Conservation (phyloP, 306 rosid genomes). For the Crotalaria pallida region DNA sequence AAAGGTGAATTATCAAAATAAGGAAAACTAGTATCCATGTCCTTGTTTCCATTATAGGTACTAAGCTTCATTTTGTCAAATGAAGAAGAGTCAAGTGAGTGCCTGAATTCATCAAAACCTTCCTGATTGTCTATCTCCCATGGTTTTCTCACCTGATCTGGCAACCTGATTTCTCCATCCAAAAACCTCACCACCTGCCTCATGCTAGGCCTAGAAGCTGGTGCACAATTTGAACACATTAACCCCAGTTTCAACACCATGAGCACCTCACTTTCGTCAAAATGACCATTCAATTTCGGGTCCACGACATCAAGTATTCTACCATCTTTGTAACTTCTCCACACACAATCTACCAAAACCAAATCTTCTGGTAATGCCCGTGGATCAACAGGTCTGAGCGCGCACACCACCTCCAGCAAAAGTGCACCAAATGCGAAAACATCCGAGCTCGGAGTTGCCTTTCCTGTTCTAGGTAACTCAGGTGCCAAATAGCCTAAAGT, state of each 20-base stretch:
- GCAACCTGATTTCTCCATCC: conserved; percentile 52
- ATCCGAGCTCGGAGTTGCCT: conserved; percentile 59
- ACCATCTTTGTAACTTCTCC: conserved; percentile 52
- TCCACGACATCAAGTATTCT: conserved; percentile 49
- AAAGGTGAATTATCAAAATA: conserved; percentile 33
- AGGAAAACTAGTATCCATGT: conserved; percentile 32
- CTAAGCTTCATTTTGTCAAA: conserved; percentile 29
- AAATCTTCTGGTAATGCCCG: conserved; percentile 41
- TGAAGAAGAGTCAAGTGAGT: conserved; percentile 46
- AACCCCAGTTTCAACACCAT: conserved; percentile 66
- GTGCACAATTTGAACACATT: conserved; percentile 45
- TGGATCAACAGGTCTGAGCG: conserved; percentile 61
- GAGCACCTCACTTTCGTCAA: conserved; percentile 31
- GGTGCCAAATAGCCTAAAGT: conserved; percentile 86
- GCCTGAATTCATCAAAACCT: conserved; percentile 55
- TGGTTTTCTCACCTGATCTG: conserved; percentile 33
- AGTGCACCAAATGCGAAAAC: conserved; percentile 78
- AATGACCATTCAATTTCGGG: conserved; percentile 35
- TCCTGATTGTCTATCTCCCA: conserved; percentile 19
- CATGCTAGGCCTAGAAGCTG: conserved; percentile 55
- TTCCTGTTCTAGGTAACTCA: conserved; percentile 63
- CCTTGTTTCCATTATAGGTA: conserved; percentile 22
- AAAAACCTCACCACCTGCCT: conserved; percentile 49
- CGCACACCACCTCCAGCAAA: conserved; percentile 66
- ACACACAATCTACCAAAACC: conserved; percentile 70